Evolutionary conservation across 257 asterid species (phyloP).

Genomic region (Penstemon newberryi): DNA sequence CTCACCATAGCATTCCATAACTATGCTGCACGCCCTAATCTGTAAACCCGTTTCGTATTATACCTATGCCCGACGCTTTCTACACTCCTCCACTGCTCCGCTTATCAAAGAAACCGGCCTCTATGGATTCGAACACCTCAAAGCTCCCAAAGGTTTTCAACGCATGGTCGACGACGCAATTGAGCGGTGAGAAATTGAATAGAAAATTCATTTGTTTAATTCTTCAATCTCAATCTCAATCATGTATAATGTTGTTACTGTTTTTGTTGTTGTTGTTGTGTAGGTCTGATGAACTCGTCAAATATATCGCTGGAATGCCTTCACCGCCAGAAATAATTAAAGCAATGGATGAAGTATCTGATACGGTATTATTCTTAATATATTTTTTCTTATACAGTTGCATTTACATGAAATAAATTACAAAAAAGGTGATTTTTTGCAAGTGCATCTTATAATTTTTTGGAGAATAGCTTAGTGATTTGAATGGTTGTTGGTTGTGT

Average conservation of each 20-base stretch:
- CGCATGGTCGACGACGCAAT: slow-evolving; percentile 94
- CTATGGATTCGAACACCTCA: slow-evolving; percentile 81
- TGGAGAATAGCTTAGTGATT: not conserved
- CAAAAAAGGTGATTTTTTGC: not conserved
- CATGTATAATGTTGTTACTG: not conserved
- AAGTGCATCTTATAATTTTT: not conserved
- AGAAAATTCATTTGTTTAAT: not conserved
- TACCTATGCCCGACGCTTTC: slow-evolving; percentile 34
- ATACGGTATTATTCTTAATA: slow-evolving; percentile 44
- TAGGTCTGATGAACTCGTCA: slow-evolving; percentile 89
- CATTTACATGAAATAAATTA: not conserved
- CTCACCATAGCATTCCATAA: too few relatives aligned
- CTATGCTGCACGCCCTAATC: slow-evolving; percentile 42
- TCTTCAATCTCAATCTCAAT: not conserved
- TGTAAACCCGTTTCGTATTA: slow-evolving; percentile 37
- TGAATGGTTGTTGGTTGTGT: slow-evolving; percentile 21
- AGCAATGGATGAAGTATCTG: slow-evolving; percentile 91
- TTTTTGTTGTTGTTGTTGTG: slow-evolving; percentile 10
- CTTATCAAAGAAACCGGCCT: slow-evolving; percentile 61
- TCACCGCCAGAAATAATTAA: slow-evolving; percentile 70
- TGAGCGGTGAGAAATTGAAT: slow-evolving; percentile 49
- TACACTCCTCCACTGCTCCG: slow-evolving; percentile 52
- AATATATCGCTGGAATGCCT: slow-evolving; percentile 72
- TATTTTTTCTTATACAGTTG: not conserved
- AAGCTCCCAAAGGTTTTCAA: slow-evolving; percentile 80